Conservation (phyloP, 2,329 filamentous ascomycete genomes). For the Claviceps paspali region DNA sequence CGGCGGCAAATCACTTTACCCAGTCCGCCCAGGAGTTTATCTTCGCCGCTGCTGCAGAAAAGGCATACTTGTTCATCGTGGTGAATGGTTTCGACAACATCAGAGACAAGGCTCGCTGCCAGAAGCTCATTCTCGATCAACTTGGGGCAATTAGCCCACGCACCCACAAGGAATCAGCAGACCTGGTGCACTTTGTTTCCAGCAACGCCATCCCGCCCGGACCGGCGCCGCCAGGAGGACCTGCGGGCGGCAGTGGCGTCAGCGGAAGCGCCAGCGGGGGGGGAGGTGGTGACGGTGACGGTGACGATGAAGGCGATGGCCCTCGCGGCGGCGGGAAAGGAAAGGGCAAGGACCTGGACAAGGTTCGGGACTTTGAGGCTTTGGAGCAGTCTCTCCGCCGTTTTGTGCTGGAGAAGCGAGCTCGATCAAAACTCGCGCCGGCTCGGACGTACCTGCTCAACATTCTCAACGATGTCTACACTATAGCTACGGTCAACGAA, state of each 20-base stretch:
- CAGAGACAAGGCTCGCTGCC: slow-evolving; percentile 75
- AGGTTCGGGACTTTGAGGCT: slow-evolving; percentile 75
- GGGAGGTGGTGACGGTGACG: slow-evolving; percentile 42
- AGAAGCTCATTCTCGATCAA: slow-evolving; percentile 88
- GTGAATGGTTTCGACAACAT: slow-evolving; percentile 96
- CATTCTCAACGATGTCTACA: slow-evolving; percentile 73
- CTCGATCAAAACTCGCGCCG: slow-evolving; percentile 86
- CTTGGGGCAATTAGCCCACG: slow-evolving; percentile 75
- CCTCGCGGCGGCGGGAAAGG: slow-evolving; percentile 44
- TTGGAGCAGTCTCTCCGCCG: slow-evolving; percentile 78
- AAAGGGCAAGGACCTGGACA: slow-evolving; percentile 80
- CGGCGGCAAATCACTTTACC: slow-evolving; percentile 94
- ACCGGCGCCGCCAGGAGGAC: slow-evolving; percentile 39
- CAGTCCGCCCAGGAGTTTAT: slow-evolving; percentile 97
- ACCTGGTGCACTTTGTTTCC: slow-evolving; percentile 94
- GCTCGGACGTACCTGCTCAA: slow-evolving; percentile 93
- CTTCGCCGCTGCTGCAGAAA: slow-evolving; percentile 85
- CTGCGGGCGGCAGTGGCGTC: slow-evolving; percentile 37
- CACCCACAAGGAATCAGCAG: slow-evolving; percentile 81
- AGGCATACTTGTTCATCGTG: slow-evolving; percentile 97
- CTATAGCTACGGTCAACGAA: slow-evolving; percentile 70
- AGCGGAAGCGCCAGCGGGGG: slow-evolving; percentile 34
- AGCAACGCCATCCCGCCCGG: slow-evolving; percentile 82
- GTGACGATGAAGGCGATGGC: slow-evolving; percentile 39
- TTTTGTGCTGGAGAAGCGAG: slow-evolving; percentile 91